Conservation (phyloP, 495 filamentous ascomycete species). For the Aspergillus steynii region DNA sequence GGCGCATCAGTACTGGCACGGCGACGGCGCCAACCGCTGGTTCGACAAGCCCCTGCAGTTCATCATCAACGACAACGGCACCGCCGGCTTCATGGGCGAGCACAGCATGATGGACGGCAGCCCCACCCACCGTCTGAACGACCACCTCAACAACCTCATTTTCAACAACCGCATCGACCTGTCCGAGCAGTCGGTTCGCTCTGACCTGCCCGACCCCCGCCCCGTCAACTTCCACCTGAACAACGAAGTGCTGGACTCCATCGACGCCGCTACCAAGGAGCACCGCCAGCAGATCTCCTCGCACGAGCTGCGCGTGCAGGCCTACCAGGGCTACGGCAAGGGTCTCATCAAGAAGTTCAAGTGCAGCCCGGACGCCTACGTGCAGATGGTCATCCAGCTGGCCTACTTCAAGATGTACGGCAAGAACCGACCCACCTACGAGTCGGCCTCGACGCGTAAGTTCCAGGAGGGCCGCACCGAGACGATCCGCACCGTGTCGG, state of each 20-base stretch:
- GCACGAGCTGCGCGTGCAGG: conserved; percentile 91
- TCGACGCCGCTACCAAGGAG: conserved; percentile 72
- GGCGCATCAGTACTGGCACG: conserved; percentile 96
- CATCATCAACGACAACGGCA: conserved; percentile 97
- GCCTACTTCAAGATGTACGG: conserved; percentile 99
- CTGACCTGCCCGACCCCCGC: conserved; percentile 78
- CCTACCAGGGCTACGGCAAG: conserved; percentile 97
- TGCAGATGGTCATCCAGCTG: conserved; percentile 98
- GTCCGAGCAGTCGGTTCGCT: conserved; percentile 70
- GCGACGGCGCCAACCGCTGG: conserved; percentile 93
- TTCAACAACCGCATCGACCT: conserved; percentile 91
- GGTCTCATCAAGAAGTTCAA: conserved; percentile 99
- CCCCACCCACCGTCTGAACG: conserved; percentile 93
- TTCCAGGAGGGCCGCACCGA: conserved; percentile 97
- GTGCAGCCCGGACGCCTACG: conserved; percentile 95
- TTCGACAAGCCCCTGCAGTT: conserved; percentile 99
- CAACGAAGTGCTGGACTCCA: conserved; percentile 67
- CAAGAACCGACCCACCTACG: conserved; percentile 96
- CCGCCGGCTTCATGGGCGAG: conserved; percentile 96
- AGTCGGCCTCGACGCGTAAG: conserved; percentile 89
- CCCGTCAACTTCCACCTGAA: conserved; percentile 76
- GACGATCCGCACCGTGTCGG: conserved; percentile 88
- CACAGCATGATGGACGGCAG: conserved; percentile 99
- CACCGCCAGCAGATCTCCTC: conserved; percentile 76
- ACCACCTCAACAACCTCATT: conserved; percentile 86